Evolutionary conservation across 352 stramenopile genomes (phyloP).

Genomic region (Phytophthora constricta): DNA sequence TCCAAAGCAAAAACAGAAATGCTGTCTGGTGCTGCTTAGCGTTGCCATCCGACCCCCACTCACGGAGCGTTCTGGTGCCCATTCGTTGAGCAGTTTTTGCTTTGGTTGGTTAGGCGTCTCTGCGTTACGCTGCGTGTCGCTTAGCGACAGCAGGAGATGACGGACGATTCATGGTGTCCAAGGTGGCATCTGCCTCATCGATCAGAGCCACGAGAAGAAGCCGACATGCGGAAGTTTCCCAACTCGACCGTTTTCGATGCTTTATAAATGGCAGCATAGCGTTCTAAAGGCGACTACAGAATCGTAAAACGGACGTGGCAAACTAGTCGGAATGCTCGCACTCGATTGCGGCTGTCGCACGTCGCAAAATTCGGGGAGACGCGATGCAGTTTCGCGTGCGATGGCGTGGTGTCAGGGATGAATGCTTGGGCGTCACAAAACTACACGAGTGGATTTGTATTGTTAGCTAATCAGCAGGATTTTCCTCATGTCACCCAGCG

Average conservation of each 20-base stretch:
- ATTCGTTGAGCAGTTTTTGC: constrained; percentile 24
- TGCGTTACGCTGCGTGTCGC: constrained; percentile 15
- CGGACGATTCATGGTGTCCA: too few species aligned
- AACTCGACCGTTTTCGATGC: background rate
- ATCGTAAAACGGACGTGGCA: constrained; percentile 15
- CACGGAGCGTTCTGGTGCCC: background rate
- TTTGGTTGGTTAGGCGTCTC: constrained; percentile 17
- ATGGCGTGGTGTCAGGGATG: background rate
- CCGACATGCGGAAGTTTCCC: background rate
- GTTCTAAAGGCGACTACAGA: background rate
- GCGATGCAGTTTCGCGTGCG: constrained; percentile 19
- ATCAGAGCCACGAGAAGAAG: background rate
- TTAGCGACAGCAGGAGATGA: constrained; percentile 19
- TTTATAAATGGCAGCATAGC: background rate
- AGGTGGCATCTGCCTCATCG: constrained; percentile 14
- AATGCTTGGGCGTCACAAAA: too few species aligned
- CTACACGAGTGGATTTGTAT: background rate
- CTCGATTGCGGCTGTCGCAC: constrained; percentile 19
- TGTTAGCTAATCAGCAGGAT: background rate
- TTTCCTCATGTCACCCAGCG: too few species aligned
- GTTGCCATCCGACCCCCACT: background rate
- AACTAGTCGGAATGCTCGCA: too few species aligned
- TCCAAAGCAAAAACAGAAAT: constrained; percentile 17
- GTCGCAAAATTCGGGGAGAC: constrained; percentile 22
- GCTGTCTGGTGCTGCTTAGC: background rate